Base-by-base conservation (phyloP, 176 grass and related monocot genomes). In the Secale cereale region DNA sequence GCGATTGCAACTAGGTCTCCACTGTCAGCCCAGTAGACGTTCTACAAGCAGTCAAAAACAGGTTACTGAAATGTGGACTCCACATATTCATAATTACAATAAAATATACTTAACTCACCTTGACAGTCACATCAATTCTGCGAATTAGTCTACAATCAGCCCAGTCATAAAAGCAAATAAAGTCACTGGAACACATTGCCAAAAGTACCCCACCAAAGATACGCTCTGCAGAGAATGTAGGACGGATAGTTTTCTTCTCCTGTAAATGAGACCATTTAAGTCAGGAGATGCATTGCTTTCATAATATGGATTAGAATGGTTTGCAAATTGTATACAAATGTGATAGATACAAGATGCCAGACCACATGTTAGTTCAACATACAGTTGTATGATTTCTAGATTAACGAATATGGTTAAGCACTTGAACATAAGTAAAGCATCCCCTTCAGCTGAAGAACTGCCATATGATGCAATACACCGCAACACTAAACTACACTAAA, bases 151-250 rank as follows among this genome's bases (percentile, higher is more conserved):
- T 91, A 70, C 97, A 99, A 71, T 99, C 91, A 92, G 79, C 86
- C 97, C 97, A 99, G 62, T 99, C 97, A 95, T 96, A 99, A 87
- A 99, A 99, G 79, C 97, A 99, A 86, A 99, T 96, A 60, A 99
- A 99, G 39, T 99, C 97, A 92, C 88, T 94, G 12, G 93, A 99
- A 87, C 97, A 94, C 91, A 99, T 96, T 72, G 97, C 93, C 82
- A 99, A 86, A 54, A 96, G 81, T 82, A 88, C 80, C 60, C 97
- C 97, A n/a, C 97, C 97, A 94, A 89, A 99, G 82, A 99, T 96
- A 71, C 60, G 89, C 79, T 99, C 97, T 4, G 82, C 91, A 48
- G 91, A 92, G 87, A 99, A 99, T 81, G 97, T 76, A 86, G 97
- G 93, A 9, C 97, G 88, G 29, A 94, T 89, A 65, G 84, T 85